Percentiles rank a stretch among this genome's conserved stretches.
Conservation (phyloP, 2,329 filamentous ascomycete species). For the Falciphora oryzae region DNA sequence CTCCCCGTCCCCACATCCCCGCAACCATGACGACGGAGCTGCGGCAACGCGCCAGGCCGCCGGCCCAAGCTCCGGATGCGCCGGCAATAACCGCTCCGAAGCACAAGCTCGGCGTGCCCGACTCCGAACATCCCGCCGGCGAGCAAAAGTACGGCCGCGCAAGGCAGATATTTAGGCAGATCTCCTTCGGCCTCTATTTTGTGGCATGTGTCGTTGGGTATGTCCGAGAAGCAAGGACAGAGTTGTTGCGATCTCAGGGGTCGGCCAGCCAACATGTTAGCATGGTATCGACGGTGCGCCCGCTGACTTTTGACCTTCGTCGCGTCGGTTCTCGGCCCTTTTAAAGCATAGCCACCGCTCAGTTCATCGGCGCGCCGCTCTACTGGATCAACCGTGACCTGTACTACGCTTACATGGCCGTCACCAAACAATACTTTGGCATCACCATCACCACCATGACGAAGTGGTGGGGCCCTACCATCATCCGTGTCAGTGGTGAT, state of each 20-base stretch:
- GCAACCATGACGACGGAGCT: conserved; percentile 21
- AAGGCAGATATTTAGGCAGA: conserved; percentile 45
- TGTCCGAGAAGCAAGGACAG: conserved; percentile 19
- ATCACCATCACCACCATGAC: conserved; percentile 74
- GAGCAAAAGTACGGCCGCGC: conserved; percentile 44
- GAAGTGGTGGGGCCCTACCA: conserved; percentile 81
- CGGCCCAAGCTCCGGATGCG: background rate
- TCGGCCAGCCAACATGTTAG: too few relatives aligned
- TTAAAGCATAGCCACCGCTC: conserved; percentile 59
- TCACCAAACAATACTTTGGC: conserved; percentile 80
- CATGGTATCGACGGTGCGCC: too few relatives aligned
- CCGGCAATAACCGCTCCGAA: conserved; percentile 2
- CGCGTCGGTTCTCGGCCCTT: background rate
- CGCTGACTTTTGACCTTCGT: too few relatives aligned
- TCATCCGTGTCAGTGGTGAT: conserved; percentile 78
- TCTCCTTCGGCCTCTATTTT: conserved; percentile 50
- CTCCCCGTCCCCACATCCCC: background rate
- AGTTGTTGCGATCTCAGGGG: too few relatives aligned
- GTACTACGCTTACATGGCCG: conserved; percentile 81
- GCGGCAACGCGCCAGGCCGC: conserved; percentile 24
- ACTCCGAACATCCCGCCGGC: conserved; percentile 45
- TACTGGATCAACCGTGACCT: conserved; percentile 71
- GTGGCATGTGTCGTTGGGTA: conserved; percentile 42
- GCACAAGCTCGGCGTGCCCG: conserved; percentile 17
- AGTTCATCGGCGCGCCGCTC: conserved; percentile 69